Percentiles rank a stretch among this genome's conserved stretches.
phyloP scores from a whole-genome alignment of 1,284 basidiomycete species.

The Cutaneotrichosporon arboriforme region DNA sequence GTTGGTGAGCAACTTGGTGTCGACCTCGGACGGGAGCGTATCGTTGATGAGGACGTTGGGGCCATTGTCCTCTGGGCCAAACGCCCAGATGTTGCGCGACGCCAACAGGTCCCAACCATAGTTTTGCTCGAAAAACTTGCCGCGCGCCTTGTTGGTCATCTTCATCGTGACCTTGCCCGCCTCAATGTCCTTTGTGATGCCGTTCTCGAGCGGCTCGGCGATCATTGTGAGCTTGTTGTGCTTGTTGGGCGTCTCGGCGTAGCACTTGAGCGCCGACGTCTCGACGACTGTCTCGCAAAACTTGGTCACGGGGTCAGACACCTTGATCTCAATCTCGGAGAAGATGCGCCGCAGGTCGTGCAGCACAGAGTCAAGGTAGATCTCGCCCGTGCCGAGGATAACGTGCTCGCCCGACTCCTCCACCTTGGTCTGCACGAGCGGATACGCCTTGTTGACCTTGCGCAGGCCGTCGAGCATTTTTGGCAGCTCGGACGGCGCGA shows the following conservation, averaged over 20 bases:
- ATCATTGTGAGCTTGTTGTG: constrained; percentile 99
- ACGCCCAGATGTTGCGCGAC: constrained; percentile 98
- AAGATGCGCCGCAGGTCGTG: constrained; percentile 90
- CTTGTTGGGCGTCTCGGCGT: constrained; percentile 98
- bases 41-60: constrained; percentile 94
- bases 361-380: constrained; percentile 95
- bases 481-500: constrained; percentile 92
- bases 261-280: constrained; percentile 95
- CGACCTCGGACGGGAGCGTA: constrained; percentile 88
- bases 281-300: constrained; percentile 99
- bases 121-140: constrained; percentile 88
- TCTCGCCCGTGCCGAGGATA: constrained; percentile 90
- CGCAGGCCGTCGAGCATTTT: constrained; percentile 97
- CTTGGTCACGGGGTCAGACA: constrained; percentile 96
- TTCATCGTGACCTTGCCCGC: constrained; percentile 83
- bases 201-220: constrained; percentile 86
- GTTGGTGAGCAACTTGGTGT: constrained; percentile 83
- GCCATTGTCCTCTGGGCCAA: constrained; percentile 92
- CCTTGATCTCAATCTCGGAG: constrained; percentile 98
- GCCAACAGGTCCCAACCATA: constrained; percentile 98
- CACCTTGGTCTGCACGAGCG: constrained; percentile 87
- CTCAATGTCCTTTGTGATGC: constrained; percentile 91
- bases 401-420: constrained; percentile 99
- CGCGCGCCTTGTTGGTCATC: constrained; percentile 87
- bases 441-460: constrained; percentile 97